These are phyloP conservation scores for Durusdinium trenchii DNA, from an alignment of 73 alveolate genomes.

Conservation along the genomic window DNA sequence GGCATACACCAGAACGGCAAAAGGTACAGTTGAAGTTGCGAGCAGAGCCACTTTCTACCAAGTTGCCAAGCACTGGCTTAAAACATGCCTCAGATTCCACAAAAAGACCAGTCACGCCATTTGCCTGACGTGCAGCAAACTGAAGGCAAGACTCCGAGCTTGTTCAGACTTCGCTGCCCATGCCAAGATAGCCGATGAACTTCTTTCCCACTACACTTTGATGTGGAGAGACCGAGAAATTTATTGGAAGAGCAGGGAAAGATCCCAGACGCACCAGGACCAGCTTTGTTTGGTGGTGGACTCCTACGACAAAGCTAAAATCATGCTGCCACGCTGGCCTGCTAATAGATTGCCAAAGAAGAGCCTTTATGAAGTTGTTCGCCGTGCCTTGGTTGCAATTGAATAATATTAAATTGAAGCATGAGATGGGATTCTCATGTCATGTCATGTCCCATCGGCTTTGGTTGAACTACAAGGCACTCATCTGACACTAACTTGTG, in stretches of 20 bases:
- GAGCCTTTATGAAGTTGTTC: neutral
- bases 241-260: neutral
- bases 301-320: neutral
- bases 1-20: neutral
- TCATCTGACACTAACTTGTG: neutral
- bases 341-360: neutral
- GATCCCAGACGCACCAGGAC: neutral
- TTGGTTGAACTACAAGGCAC: neutral
- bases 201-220: neutral
- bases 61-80: neutral
- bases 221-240: neutral
- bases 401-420: neutral
- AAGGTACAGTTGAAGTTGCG: neutral
- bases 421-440: neutral
- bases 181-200: neutral
- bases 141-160: neutral
- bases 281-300: neutral
- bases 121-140: neutral
- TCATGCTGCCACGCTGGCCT: neutral
- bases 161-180: neutral
- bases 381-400: neutral
- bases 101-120: neutral
- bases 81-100: neutral
- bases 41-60: neutral
- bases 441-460: neutral